These are phyloP conservation scores for Ascochyta lentis DNA, from an alignment of 2,329 filamentous ascomycete species.

Conservation along the genomic window DNA sequence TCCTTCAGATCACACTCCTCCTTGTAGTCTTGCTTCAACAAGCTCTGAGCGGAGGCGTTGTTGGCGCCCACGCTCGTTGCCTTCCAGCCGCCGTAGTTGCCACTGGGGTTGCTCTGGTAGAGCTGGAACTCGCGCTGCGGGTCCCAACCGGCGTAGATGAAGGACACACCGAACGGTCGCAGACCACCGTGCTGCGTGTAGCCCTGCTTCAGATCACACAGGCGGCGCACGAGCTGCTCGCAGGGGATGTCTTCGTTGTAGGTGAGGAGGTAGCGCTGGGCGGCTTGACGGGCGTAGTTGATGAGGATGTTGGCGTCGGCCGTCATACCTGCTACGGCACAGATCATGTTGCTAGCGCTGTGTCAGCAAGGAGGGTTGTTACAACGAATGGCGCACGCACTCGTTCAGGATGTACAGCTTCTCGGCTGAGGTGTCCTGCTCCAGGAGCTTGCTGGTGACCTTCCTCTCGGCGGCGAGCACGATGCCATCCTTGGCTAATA, in stretches of 20 bases:
- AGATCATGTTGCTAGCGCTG: conserved; percentile 91
- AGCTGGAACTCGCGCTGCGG: conserved; percentile 96
- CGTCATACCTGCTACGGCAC: conserved; percentile 98
- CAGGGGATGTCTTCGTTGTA: conserved; percentile 99
- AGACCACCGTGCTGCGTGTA: conserved; percentile 99
- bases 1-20: conserved; percentile 96
- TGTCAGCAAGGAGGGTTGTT: conserved; percentile 10
- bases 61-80: conserved; percentile 97
- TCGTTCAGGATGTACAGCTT: conserved; percentile 99
- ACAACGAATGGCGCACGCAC: conserved; percentile 59
- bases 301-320: conserved; percentile 99
- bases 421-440: conserved; percentile 99
- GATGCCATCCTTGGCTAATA: conserved; percentile 97
- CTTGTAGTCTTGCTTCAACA: conserved; percentile 99
- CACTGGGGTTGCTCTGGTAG: conserved; percentile 97
- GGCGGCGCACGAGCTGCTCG: conserved; percentile 93
- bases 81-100: conserved; percentile 99
- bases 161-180: conserved; percentile 95
- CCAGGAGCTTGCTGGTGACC: conserved; percentile 97
- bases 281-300: conserved; percentile 97
- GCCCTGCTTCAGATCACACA: conserved; percentile 98
- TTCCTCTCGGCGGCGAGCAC: conserved; percentile 97
- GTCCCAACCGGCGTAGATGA: conserved; percentile 99
- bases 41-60: conserved; percentile 94
- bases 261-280: conserved; percentile 95